Evolutionary conservation across 129 eudicot species (phyloP), one percentile per base, ranked within the genome.

Genomic region (Lonicera japonica): DNA sequence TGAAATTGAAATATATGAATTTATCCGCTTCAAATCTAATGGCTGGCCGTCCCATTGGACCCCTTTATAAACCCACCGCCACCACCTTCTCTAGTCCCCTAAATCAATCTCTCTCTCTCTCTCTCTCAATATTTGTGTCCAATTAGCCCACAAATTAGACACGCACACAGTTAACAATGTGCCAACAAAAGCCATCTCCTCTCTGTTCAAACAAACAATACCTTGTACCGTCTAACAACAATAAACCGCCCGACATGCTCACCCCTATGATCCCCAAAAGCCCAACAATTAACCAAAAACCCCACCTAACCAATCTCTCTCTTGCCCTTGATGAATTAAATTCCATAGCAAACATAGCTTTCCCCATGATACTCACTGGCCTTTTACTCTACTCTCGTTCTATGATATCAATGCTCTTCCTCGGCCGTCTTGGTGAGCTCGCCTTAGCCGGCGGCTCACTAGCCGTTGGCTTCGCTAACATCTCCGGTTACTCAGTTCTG

Each of bases 361-460:
- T 85, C 15, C 96, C 96, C 46, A 89, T 89, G 96, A 82, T 89
- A 58, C 73, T 89, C 34, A 89, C 96, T 40, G 94, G 94, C 21
- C 66, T 89, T 5, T 66, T 89, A 16, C 74, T 84, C 50, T 89
- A 89, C 68, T 85, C 94, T 3, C 94, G 96, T 11, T 85, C 96
- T 22, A 82, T 89, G 85, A 89, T 89, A 75, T 89, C 96, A 50
- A 82, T 85, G 94, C 76, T 89, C 25, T 89, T 85, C 53, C 82
- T 89, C 9, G 96, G 96, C 68, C 89, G 58, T 51, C 78, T 89
- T 1, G 87, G 94, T 8, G 85, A 89, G 47, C 77, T 89, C 2
- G 64, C 87, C 0, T 71, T 88, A 4, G 96, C 96, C 14, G 90
- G 94, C 6, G 96, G 96, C 41, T 79, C 96, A 0, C 74, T 89